Percentiles rank a stretch among this genome's conserved stretches.
These are phyloP conservation scores for Phlebiopsis flavidoalba DNA, from an alignment of 768 basidiomycete genomes.

Conservation along the genomic window DNA sequence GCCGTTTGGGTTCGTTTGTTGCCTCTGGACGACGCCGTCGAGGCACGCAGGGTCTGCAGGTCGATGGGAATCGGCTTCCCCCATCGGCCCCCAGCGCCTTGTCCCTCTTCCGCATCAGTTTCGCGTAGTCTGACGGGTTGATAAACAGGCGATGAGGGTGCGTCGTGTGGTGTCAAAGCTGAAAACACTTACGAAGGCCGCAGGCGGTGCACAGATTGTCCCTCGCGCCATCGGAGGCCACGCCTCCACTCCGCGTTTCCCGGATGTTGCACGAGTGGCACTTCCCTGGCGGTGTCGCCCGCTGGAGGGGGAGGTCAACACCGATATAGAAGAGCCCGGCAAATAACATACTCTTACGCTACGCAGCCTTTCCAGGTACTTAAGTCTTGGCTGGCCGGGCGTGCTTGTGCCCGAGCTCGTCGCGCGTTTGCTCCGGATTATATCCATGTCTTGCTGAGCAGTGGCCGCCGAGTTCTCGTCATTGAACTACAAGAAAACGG, in stretches of 20 bases:
- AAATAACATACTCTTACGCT: constrained; percentile 52
- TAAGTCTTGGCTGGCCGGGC: constrained; percentile 58
- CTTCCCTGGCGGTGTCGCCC: constrained; percentile 81
- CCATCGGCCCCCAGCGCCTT: constrained; percentile 55
- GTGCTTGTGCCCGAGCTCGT: constrained; percentile 49
- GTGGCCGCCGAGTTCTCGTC: constrained; percentile 44
- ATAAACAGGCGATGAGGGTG: background rate
- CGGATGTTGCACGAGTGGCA: constrained; percentile 86
- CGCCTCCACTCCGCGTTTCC: constrained; percentile 86
- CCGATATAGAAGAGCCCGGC: constrained; percentile 9
- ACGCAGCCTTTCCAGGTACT: constrained; percentile 80
- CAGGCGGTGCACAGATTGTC: constrained; percentile 84
- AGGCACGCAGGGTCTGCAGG: constrained; percentile 72
- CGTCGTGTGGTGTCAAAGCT: background rate
- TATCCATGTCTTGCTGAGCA: constrained; percentile 81
- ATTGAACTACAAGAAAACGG: constrained; percentile 10
- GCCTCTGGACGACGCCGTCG: constrained; percentile 24
- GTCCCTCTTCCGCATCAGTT: constrained; percentile 74
- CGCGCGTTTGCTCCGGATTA: constrained; percentile 79
- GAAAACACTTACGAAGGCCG: constrained; percentile 61
- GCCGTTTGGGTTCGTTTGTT: constrained; percentile 10
- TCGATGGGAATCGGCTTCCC: constrained; percentile 57
- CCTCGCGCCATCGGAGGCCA: constrained; percentile 80
- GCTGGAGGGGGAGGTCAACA: constrained; percentile 41
- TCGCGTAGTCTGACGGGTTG: constrained; percentile 62